Conservation (phyloP, 257 asterid species). For the Solanum acaule region DNA sequence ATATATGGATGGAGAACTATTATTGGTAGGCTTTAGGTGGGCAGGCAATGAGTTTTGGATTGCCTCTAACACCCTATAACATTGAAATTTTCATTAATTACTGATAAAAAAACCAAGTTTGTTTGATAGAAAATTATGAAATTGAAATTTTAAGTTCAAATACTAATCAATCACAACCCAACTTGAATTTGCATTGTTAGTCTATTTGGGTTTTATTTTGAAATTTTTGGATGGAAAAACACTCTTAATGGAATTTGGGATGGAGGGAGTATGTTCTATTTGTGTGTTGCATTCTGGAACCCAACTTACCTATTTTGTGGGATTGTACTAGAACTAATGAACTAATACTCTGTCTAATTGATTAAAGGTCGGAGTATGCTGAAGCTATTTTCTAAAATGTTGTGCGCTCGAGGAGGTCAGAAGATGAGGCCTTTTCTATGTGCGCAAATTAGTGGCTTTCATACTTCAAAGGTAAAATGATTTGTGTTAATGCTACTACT, state of each 20-base stretch:
- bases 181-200: not conserved
- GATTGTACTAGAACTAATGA: not conserved
- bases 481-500: not conserved
- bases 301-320: not conserved
- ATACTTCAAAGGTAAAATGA: slow-evolving; percentile 38
- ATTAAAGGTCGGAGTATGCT: slow-evolving; percentile 29
- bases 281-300: not conserved
- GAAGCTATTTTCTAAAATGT: slow-evolving; percentile 36
- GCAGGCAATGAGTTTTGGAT: slow-evolving; percentile 24
- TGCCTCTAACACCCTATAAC: slow-evolving; percentile 48
- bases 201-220: not conserved
- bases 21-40: slow-evolving; percentile 57
- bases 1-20: slow-evolving; percentile 55
- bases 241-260: not conserved
- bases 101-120: not conserved
- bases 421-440: slow-evolving; percentile 23
- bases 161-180: not conserved
- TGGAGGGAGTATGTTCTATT: not conserved
- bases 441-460: slow-evolving; percentile 33
- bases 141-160: not conserved
- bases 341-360: not conserved
- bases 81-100: slow-evolving; percentile 5
- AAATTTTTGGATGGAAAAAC: not conserved
- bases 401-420: slow-evolving; percentile 23
- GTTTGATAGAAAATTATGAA: not conserved